Evolutionary conservation across 768 basidiomycete species (phyloP).

Genomic region (Amanita subjunquillea): DNA sequence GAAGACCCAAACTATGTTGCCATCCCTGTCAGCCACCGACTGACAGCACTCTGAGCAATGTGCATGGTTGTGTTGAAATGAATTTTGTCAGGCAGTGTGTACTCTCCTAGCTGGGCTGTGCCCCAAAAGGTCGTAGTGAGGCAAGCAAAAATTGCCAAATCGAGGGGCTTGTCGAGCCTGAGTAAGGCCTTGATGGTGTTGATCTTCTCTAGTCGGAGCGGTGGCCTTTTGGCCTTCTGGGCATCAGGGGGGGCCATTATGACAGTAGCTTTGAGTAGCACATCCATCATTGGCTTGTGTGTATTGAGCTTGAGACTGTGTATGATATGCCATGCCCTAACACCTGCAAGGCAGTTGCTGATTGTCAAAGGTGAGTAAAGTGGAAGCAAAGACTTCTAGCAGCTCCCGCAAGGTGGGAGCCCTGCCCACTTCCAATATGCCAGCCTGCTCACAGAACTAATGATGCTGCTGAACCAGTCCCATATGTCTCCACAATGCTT

Average conservation of each 20-base stretch:
- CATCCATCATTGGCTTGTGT: constrained; percentile 15
- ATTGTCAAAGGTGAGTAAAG: constrained; percentile 17
- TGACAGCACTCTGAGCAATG: constrained; percentile 16
- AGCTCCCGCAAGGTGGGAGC: neutral
- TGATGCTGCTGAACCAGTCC: constrained; percentile 28
- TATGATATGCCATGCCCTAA: constrained; percentile 37
- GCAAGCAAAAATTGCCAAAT: constrained; percentile 26
- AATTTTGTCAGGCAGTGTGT: too few relatives aligned
- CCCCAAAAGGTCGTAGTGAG: constrained; percentile 28
- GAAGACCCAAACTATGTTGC: constrained; percentile 15
- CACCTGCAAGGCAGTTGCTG: constrained; percentile 23
- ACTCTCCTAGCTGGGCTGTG: too few relatives aligned
- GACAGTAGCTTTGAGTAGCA: constrained; percentile 19
- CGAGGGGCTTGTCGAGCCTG: constrained; percentile 16
- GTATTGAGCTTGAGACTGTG: constrained; percentile 25
- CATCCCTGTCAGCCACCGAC: constrained; percentile 13
- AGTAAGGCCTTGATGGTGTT: constrained; percentile 10
- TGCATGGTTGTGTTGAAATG: constrained; percentile 20
- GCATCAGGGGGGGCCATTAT: constrained; percentile 19
- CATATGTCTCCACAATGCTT: constrained; percentile 24
- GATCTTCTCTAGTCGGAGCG: constrained; percentile 15
- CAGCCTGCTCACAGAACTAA: constrained; percentile 27
- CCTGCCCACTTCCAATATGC: neutral
- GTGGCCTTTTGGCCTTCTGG: constrained; percentile 16
- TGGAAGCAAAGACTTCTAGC: neutral